These are phyloP conservation scores for Colletotrichum trifolii DNA, from an alignment of 2,329 filamentous ascomycete species.

Conservation along the genomic window DNA sequence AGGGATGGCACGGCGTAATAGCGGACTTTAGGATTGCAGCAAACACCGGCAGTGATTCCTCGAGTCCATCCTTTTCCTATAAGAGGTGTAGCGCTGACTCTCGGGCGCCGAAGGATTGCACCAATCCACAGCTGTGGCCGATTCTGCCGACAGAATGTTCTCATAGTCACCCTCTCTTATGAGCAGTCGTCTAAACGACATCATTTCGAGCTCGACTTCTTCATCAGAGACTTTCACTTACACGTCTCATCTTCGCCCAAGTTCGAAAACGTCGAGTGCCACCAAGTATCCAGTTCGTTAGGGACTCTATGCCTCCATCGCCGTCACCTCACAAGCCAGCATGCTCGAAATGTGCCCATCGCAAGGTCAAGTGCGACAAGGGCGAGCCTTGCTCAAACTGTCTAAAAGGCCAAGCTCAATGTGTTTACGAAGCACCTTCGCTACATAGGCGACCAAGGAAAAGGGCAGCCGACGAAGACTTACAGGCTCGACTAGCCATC, in stretches of 20 bases:
- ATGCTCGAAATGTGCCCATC: constrained; percentile 50
- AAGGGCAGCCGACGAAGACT: constrained; percentile 42
- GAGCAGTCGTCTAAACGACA: too few species aligned
- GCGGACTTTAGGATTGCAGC: too few species aligned
- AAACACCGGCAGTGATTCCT: too few species aligned
- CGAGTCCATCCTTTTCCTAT: too few species aligned
- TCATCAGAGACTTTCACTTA: too few species aligned
- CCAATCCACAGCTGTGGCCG: neutral
- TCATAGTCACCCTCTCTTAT: too few species aligned
- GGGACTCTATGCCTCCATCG: neutral
- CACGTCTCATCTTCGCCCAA: too few species aligned
- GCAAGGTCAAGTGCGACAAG: constrained; percentile 57
- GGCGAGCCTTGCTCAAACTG: constrained; percentile 56
- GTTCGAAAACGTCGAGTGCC: too few species aligned
- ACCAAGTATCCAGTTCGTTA: too few species aligned
- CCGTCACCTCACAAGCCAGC: constrained; percentile 25
- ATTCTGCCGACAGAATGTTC: neutral
- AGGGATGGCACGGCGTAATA: too few species aligned
- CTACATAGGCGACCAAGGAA: constrained; percentile 42
- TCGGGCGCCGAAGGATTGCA: neutral
- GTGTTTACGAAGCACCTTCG: constrained; percentile 39
- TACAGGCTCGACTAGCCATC: constrained; percentile 38
- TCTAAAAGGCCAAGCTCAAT: constrained; percentile 46
- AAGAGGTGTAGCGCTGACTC: neutral
- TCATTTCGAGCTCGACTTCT: too few species aligned